phyloP scores from a whole-genome alignment of 2,329 filamentous ascomycete species.

The Hyphodiscus sp. region DNA sequence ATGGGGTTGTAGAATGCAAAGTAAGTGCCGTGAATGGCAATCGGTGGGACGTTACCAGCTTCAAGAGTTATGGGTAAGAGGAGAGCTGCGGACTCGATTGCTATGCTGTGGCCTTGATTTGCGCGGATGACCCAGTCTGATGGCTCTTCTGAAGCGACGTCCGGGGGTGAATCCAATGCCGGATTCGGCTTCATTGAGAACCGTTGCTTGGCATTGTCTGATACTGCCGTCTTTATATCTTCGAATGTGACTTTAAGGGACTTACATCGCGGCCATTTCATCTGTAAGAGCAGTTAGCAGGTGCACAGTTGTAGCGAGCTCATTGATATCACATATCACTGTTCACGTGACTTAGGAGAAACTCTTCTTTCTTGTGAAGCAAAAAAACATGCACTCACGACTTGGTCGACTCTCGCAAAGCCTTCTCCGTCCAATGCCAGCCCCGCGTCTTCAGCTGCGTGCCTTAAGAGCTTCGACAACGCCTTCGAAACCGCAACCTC shows the following conservation, averaged over 20 bases:
- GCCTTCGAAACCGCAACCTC: slow-evolving; percentile 29
- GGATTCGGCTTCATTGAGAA: slow-evolving; percentile 66
- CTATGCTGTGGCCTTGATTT: slow-evolving; percentile 89
- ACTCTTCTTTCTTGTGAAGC: background rate
- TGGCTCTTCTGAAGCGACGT: slow-evolving; percentile 40
- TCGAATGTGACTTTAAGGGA: slow-evolving; percentile 66
- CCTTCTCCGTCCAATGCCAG: slow-evolving; percentile 53
- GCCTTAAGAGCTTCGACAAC: slow-evolving; percentile 29
- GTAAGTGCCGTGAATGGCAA: slow-evolving; percentile 84
- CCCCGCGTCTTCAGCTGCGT: slow-evolving; percentile 42
- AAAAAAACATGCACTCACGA: slow-evolving; percentile 41
- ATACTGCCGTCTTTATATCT: slow-evolving; percentile 66
- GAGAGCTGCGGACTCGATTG: slow-evolving; percentile 62
- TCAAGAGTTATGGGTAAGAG: slow-evolving; percentile 61
- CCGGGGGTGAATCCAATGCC: slow-evolving; percentile 14
- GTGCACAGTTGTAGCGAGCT: background rate
- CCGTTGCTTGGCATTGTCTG: slow-evolving; percentile 80
- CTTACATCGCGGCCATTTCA: slow-evolving; percentile 43
- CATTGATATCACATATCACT: slow-evolving; percentile 1
- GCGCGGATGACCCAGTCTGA: slow-evolving; percentile 81
- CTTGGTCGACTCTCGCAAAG: slow-evolving; percentile 49
- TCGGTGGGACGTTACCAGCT: slow-evolving; percentile 50
- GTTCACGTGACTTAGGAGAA: slow-evolving; percentile 1
- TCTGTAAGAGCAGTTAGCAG: slow-evolving; percentile 14
- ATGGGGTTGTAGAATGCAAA: slow-evolving; percentile 74